Base-by-base conservation (phyloP, 805 yeast genomes). In the Blastobotrys muscicola region DNA sequence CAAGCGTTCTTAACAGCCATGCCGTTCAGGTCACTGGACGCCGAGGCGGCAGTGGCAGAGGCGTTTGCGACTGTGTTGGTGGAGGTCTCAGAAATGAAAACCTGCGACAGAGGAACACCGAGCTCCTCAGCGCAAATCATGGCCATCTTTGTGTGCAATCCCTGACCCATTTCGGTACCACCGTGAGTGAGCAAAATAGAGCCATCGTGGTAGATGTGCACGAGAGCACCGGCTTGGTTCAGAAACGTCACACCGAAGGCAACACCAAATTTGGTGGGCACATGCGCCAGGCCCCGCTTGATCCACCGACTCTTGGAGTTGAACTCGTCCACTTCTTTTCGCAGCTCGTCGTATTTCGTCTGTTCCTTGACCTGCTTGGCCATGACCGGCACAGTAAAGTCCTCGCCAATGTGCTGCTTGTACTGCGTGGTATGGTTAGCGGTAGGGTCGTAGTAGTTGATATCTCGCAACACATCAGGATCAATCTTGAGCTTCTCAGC, bases 151-250 rank as follows among this genome's bases (percentile, higher is more conserved):
- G 75, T 71, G 41, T 67, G 64, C 34, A 70, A 51, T 13, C 75
- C 75, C 52, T 70, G 75, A 12, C 75, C 75, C 61, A 70, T 70
- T 44, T 70, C 75, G 9, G 70, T 70, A 43, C 75, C 75, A 39
- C 75, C 75, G 38, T 69, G 72, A 11, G 74, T 57, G 11, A 70
- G 55, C 11, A 71, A 51, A 8, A 70, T 61, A n/a, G 73, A 67
- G 1, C 75, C 75, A 51, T 70, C 75, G 35, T 59, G 60, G 46
- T 70, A 70, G 29, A 70, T 68, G 45, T 70, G 71, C 8, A 70
- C 64, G 30, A 70, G 54, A 1, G 75, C 75, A 37, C 72, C 74
- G 12, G 70, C 75, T 51, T 70, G 75, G 50, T 70, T 70, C 45
- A 71, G 53, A 43, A 65, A 68, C 20, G 61, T 50, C 14, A 67